These are phyloP conservation scores for Penicillium dipodomyicola DNA, from an alignment of 495 filamentous ascomycete species.

Conservation along the genomic window DNA sequence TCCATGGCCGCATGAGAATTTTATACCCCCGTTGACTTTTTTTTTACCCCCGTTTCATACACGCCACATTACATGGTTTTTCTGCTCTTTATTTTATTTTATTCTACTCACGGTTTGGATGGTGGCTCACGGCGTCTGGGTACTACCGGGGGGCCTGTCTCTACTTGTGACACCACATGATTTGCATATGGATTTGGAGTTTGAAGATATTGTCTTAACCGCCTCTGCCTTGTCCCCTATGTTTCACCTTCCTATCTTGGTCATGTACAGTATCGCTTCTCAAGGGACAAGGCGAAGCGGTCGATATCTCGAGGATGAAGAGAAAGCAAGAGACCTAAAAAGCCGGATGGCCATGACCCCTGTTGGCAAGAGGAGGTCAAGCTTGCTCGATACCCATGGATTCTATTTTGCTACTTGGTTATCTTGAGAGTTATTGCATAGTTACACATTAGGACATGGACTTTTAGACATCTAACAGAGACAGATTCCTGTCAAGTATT, in stretches of 20 bases:
- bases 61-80: constrained; percentile 8
- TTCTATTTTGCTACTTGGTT: constrained; percentile 20
- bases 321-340: constrained; percentile 4
- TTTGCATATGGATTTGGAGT: constrained; percentile 31
- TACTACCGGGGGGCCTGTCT: constrained; percentile 15
- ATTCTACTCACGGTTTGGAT: constrained; percentile 23
- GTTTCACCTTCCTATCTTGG: constrained; percentile 7
- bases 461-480: neutral
- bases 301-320: neutral
- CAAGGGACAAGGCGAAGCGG: constrained; percentile 5
- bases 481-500: constrained; percentile 1
- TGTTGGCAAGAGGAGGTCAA: constrained; percentile 20
- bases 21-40: constrained; percentile 14
- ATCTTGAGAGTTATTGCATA: neutral
- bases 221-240: constrained; percentile 6
- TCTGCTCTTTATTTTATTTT: constrained; percentile 14
- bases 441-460: neutral
- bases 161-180: constrained; percentile 14
- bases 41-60: constrained; percentile 11
- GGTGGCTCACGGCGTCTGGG: constrained; percentile 30
- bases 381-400: constrained; percentile 40
- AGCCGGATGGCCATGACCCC: constrained; percentile 16
- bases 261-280: constrained; percentile 26
- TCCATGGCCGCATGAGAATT: constrained; percentile 46
- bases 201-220: constrained; percentile 23